These are phyloP conservation scores for Alternaria arbusti DNA, from an alignment of 2,329 filamentous ascomycete genomes.

Conservation along the genomic window DNA sequence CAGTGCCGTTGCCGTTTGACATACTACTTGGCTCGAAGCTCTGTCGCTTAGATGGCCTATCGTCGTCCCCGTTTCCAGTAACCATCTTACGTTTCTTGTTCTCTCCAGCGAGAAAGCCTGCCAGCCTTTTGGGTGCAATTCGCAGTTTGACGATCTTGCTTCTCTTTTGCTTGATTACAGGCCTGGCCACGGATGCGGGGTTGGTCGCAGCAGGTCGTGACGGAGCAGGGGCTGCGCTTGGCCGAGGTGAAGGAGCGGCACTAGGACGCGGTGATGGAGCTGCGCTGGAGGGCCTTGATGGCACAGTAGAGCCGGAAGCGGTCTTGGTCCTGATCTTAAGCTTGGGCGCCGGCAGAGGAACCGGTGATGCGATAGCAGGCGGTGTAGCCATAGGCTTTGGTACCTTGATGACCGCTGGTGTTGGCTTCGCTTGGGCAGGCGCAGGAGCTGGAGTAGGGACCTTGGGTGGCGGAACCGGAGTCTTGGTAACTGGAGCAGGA, in stretches of 20 bases:
- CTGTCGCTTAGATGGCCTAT: conserved; percentile 36
- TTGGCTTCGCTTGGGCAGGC: conserved; percentile 11
- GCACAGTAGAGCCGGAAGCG: conserved; percentile 14
- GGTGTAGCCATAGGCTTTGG: conserved; percentile 25
- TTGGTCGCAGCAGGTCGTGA: conserved; percentile 5
- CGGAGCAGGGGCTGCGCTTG: conserved; percentile 8
- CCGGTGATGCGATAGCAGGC: conserved; percentile 31
- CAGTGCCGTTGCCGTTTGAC: conserved; percentile 12
- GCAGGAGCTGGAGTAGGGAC: conserved; percentile 12
- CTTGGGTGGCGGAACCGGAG: conserved; percentile 8
- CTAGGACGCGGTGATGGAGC: conserved; percentile 22
- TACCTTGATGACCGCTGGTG: conserved; percentile 21
- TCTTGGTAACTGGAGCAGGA: not conserved
- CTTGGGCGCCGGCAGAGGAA: conserved; percentile 31
- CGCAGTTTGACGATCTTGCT: conserved; percentile 36
- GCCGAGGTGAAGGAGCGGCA: conserved; percentile 18
- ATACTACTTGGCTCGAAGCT: conserved; percentile 29
- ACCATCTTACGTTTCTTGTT: conserved; percentile 33
- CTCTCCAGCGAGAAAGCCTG: conserved; percentile 15
- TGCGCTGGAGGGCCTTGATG: conserved; percentile 16
- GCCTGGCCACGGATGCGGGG: conserved; percentile 9
- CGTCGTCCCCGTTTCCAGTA: conserved; percentile 16
- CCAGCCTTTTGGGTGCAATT: conserved; percentile 22
- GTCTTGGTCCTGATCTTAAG: conserved; percentile 38
- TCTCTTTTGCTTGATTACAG: conserved; percentile 25